Percentiles rank a stretch among this genome's conserved stretches.
These are phyloP conservation scores for Dalbergia cochinchinensis DNA, from an alignment of 306 rosid genomes.

Conservation along the genomic window DNA sequence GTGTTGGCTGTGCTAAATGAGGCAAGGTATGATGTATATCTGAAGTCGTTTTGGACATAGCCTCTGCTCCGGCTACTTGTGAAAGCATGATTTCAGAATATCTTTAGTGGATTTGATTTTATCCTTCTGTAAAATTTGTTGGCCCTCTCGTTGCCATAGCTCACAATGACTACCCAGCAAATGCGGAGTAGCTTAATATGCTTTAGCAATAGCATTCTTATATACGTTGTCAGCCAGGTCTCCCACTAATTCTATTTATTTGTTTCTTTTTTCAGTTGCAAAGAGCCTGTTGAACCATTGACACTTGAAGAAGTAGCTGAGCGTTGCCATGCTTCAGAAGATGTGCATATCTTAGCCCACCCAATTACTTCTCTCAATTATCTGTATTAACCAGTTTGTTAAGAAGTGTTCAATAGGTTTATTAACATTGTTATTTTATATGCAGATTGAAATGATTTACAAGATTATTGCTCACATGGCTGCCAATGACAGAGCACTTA, in stretches of 20 bases:
- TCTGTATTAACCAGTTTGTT: not conserved
- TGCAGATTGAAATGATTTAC: slow-evolving; percentile 90
- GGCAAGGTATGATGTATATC: slow-evolving; percentile 67
- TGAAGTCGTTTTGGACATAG: not conserved
- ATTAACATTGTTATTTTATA: slow-evolving; percentile 5
- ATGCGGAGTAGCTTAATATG: not conserved
- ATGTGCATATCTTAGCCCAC: slow-evolving; percentile 52
- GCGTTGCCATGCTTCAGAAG: slow-evolving; percentile 75
- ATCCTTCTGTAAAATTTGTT: too few relatives aligned
- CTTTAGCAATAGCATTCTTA: not conserved
- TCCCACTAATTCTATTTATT: not conserved
- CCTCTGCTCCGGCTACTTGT: too few relatives aligned
- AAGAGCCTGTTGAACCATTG: slow-evolving; percentile 55
- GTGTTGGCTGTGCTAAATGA: slow-evolving; percentile 87
- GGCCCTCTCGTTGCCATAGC: too few relatives aligned
- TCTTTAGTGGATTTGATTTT: too few relatives aligned
- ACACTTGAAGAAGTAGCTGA: slow-evolving; percentile 53
- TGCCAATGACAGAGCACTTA: slow-evolving; percentile 90
- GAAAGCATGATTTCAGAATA: too few relatives aligned
- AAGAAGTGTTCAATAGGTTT: not conserved
- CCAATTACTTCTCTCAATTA: slow-evolving; percentile 7
- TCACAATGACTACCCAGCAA: not conserved
- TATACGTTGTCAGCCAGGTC: not conserved
- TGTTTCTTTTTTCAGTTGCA: slow-evolving; percentile 58
- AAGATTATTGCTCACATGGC: slow-evolving; percentile 92